A percentile compares a stretch with the other conserved stretches of the same genome.
phyloP scores from a whole-genome alignment of 2,329 filamentous ascomycete genomes.

The Trichoderma pleuroti region DNA sequence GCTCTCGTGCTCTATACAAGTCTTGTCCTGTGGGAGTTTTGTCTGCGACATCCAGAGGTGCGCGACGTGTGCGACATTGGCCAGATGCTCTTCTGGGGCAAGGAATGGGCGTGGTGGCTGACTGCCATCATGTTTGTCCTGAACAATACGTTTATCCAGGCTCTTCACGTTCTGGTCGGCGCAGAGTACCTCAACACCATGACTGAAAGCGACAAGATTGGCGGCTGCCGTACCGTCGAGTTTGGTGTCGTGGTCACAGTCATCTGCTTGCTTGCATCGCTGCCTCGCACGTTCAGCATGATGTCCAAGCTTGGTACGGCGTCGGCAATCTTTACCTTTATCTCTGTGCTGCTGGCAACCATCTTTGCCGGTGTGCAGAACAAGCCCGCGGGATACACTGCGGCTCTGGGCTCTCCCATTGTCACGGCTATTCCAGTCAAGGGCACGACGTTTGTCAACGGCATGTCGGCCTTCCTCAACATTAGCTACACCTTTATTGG shows the following conservation, averaged over 20 bases:
- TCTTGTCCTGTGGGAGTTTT: constrained; percentile 70
- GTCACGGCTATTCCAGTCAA: constrained; percentile 65
- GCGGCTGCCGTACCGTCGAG: constrained; percentile 69
- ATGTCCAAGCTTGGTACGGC: constrained; percentile 74
- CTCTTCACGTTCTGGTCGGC: constrained; percentile 76
- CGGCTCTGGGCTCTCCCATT: constrained; percentile 57
- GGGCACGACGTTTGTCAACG: constrained; percentile 75
- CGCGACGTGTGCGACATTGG: constrained; percentile 92
- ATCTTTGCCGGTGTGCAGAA: constrained; percentile 75
- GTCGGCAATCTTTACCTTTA: constrained; percentile 83
- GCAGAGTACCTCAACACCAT: constrained; percentile 90
- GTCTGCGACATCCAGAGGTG: constrained; percentile 83
- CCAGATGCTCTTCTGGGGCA: constrained; percentile 89
- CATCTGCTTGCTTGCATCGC: constrained; percentile 72
- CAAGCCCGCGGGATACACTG: constrained; percentile 66
- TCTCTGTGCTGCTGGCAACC: constrained; percentile 79
- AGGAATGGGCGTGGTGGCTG: constrained; percentile 66
- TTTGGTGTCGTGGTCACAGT: constrained; percentile 73
- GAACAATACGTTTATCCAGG: constrained; percentile 91
- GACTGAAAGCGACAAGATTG: constrained; percentile 60
- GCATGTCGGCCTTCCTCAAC: constrained; percentile 87
- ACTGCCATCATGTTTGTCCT: constrained; percentile 84
- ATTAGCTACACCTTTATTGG: constrained; percentile 97
- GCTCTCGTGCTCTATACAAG: constrained; percentile 76
- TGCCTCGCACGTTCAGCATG: constrained; percentile 80